Evolutionary conservation across 345 rosid genomes (phyloP), one percentile per base, ranked within the genome.

Genomic region (Citrus inodora): DNA sequence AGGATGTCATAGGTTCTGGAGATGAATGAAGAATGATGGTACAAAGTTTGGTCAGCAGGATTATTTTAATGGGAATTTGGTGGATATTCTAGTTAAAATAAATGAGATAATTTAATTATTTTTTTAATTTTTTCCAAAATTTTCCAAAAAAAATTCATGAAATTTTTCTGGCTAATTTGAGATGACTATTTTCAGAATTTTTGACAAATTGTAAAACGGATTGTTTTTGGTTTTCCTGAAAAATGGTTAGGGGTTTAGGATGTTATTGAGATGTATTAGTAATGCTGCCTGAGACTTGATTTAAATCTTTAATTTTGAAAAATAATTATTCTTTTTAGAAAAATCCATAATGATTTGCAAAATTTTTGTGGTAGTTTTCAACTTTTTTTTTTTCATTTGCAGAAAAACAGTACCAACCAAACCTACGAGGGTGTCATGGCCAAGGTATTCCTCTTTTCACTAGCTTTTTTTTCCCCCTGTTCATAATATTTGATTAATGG

Each of bases 321-420:
- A 70, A 14, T 9, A 48, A 69, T 6, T 21, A 13, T 7, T 10
- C 1, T 70, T 67, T n/a, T 17, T 3, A 48, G 74, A 19, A 48
- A 48, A 48, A 70, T 28, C 17, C 4, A 48, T 70, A 48, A 16
- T 30, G 46, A 64, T 70, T 32, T 64, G 19, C 33, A 7, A n/a
- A 24, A 28, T 21, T 4, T 4, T 30, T 42, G 60, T 76, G 7
- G 67, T 76, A 4, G 16, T 71, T 51, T 60, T n/a, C 16, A 11
- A 5, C 62, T 30, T 68, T 66, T 46, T 65, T 65, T 42, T 76
- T 70, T 25, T 79, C 42, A 30, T 74, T 59, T 70, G 8, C 81
- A 85, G 90, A 86, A 78, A 85, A 89, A 84, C 92, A 86, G 83
- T 84, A 77, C 79, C 89, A 84, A 25, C 85, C 84, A 35, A 51